Evolutionary conservation across 1,284 basidiomycete genomes (phyloP).

Genomic region (Puccinia triticina): DNA sequence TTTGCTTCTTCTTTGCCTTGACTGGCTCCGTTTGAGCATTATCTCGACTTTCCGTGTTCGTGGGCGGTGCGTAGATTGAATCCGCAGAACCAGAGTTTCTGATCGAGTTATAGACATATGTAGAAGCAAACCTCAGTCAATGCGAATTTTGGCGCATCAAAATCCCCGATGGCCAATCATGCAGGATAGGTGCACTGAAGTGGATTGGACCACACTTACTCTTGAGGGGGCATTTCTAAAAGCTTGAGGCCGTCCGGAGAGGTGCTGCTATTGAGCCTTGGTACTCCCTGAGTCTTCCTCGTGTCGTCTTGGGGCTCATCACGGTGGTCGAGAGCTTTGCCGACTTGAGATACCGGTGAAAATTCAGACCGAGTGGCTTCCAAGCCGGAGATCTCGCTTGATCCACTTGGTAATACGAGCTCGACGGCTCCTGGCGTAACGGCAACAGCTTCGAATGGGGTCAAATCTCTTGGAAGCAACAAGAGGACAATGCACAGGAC

Average conservation of each 20-base stretch:
- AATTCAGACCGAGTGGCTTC: not conserved
- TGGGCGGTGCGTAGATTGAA: not conserved
- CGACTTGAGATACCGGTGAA: not conserved
- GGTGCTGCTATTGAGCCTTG: not conserved
- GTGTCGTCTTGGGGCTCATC: not conserved
- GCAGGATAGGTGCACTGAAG: not conserved
- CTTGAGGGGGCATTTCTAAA: not conserved
- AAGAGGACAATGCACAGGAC: not conserved
- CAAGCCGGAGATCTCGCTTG: not conserved
- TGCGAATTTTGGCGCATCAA: too few species aligned
- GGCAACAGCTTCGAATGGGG: not conserved
- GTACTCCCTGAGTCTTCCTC: not conserved
- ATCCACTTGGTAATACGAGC: not conserved
- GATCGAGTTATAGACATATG: not conserved
- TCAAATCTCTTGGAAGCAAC: not conserved
- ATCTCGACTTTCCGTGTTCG: not conserved
- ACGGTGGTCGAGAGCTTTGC: not conserved
- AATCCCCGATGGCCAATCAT: too few species aligned
- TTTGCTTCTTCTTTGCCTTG: too few species aligned
- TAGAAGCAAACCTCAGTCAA: too few species aligned
- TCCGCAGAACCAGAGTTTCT: not conserved
- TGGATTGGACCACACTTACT: not conserved
- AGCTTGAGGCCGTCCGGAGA: not conserved
- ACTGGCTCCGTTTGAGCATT: not conserved
- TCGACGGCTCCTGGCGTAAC: not conserved